Percentiles rank a stretch among this genome's conserved stretches.
These are phyloP conservation scores for Yamadazyma pseudoaaseri DNA, from an alignment of 1,139 yeast genomes.

Conservation along the genomic window DNA sequence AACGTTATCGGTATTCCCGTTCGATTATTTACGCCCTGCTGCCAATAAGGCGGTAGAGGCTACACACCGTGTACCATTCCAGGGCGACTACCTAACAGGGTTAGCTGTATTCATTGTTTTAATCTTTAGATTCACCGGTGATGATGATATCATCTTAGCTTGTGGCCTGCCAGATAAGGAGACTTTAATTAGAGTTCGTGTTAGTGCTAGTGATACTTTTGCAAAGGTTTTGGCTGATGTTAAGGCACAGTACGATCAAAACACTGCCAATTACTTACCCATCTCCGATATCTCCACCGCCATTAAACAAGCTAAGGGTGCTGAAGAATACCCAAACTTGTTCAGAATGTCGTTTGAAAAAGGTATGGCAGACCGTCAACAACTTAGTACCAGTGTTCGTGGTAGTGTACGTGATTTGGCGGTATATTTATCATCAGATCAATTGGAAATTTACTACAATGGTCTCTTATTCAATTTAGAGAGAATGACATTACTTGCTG, in stretches of 20 bases:
- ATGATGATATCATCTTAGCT: conserved; percentile 87
- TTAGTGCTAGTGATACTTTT: conserved; percentile 57
- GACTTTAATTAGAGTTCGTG: conserved; percentile 60
- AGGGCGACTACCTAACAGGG: conserved; percentile 45
- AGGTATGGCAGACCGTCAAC: conserved; percentile 21
- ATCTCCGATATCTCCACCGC: conserved; percentile 57
- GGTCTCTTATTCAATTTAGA: conserved; percentile 69
- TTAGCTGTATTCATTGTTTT: conserved; percentile 73
- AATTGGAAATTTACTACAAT: conserved; percentile 60
- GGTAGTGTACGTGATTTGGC: conserved; percentile 69
- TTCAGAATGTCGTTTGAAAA: conserved; percentile 66
- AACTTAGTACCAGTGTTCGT: conserved; percentile 45
- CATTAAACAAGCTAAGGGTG: conserved; percentile 47
- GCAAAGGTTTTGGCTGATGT: conserved; percentile 49
- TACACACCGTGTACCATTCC: conserved; percentile 33
- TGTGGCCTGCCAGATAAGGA: conserved; percentile 51
- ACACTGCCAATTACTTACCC: conserved; percentile 39
- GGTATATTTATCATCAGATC: conserved; percentile 36
- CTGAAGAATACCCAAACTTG: conserved; percentile 60
- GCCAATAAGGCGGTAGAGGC: conserved; percentile 70
- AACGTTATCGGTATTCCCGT: conserved; percentile 83
- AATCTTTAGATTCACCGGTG: conserved; percentile 83
- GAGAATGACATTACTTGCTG: conserved; percentile 67
- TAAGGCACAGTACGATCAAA: conserved; percentile 38
- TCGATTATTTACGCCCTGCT: conserved; percentile 81